These are phyloP conservation scores for Elsinoe arachidis DNA, from an alignment of 2,329 filamentous ascomycete species.

Conservation along the genomic window DNA sequence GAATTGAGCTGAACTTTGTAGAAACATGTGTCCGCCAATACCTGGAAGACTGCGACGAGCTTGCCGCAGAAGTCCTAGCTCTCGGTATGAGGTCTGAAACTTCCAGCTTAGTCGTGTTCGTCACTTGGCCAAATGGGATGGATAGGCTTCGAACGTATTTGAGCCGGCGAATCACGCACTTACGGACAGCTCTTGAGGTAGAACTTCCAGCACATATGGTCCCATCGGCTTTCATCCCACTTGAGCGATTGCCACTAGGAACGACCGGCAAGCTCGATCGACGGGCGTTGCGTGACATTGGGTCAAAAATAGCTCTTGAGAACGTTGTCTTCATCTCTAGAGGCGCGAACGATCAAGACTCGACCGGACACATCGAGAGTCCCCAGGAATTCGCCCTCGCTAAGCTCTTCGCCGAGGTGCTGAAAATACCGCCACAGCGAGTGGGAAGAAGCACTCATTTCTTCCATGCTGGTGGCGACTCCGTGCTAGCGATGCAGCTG, in stretches of 20 bases:
- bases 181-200: background rate
- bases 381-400: slow-evolving; percentile 32
- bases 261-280: background rate
- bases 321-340: background rate
- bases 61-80: background rate
- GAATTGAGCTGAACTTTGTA: slow-evolving; percentile 87
- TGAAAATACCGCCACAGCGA: slow-evolving; percentile 37
- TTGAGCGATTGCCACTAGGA: background rate
- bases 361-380: background rate
- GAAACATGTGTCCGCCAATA: slow-evolving; percentile 37
- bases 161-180: background rate
- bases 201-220: slow-evolving; percentile 2
- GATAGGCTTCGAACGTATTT: background rate
- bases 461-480: slow-evolving; percentile 53
- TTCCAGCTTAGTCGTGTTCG: background rate
- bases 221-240: background rate
- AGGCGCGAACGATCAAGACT: background rate
- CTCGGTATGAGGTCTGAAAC: background rate
- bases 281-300: background rate
- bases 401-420: slow-evolving; percentile 42
- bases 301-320: background rate
- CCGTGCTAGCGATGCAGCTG: slow-evolving; percentile 53
- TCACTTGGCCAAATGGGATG: background rate
- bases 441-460: slow-evolving; percentile 51
- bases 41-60: background rate